Percentiles rank a stretch among this genome's conserved stretches.
phyloP scores from a whole-genome alignment of 768 basidiomycete species.

The Exidia glandulosa region DNA sequence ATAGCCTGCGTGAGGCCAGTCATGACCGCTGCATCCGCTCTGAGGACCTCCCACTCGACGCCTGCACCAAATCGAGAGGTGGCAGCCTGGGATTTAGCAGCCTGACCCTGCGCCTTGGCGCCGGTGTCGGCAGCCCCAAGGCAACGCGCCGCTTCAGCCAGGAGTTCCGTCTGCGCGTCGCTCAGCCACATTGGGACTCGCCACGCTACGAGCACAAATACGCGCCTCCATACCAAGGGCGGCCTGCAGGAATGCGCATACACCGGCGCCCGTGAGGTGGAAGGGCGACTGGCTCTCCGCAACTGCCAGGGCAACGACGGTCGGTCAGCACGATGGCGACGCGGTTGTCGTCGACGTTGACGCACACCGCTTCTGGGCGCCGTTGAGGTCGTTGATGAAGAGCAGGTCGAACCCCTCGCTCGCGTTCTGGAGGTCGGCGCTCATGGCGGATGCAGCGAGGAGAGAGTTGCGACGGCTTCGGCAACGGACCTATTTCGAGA shows the following conservation, averaged over 20 bases:
- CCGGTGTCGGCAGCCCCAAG: conserved; percentile 51
- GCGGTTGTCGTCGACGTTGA: background rate
- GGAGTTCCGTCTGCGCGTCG: conserved; percentile 36
- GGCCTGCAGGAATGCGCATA: conserved; percentile 65
- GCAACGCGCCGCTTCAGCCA: conserved; percentile 49
- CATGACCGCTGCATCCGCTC: conserved; percentile 61
- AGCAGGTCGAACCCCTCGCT: conserved; percentile 53
- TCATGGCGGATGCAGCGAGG: too few species aligned
- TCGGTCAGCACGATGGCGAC: conserved; percentile 25
- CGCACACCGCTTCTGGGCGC: conserved; percentile 28
- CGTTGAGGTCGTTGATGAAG: conserved; percentile 54
- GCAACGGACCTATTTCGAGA: too few species aligned
- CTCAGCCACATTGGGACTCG: background rate
- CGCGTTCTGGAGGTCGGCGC: conserved; percentile 14
- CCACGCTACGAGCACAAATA: background rate
- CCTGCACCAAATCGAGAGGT: conserved; percentile 44
- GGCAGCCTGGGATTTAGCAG: conserved; percentile 19
- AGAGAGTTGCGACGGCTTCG: too few species aligned
- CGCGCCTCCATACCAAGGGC: conserved; percentile 72
- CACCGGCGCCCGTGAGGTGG: conserved; percentile 61
- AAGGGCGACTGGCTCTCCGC: conserved; percentile 40
- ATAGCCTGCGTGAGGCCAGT: conserved; percentile 61
- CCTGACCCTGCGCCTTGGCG: conserved; percentile 39
- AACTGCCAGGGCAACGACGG: conserved; percentile 14
- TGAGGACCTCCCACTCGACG: conserved; percentile 65